phyloP scores from a whole-genome alignment of 768 basidiomycete genomes.

The Mycena amicta region DNA sequence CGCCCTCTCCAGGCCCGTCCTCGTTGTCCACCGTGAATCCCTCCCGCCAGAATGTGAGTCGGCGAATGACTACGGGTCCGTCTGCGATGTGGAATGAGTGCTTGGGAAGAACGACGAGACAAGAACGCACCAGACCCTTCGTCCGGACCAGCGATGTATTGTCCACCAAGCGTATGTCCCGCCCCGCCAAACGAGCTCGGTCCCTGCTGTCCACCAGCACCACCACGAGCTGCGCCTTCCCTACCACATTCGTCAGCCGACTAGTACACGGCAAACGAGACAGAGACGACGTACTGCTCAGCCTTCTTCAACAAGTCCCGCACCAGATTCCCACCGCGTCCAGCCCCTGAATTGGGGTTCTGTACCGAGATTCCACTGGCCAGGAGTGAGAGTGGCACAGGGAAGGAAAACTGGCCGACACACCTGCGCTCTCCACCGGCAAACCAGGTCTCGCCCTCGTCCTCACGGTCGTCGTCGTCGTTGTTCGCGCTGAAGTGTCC shows the following conservation, averaged over 20 bases:
- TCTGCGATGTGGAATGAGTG: slow-evolving; percentile 30
- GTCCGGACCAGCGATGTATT: slow-evolving; percentile 55
- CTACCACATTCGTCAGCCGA: slow-evolving; percentile 3
- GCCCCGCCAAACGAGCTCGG: slow-evolving; percentile 45
- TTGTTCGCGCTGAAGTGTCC: slow-evolving; percentile 32
- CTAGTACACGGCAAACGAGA: slow-evolving; percentile 11
- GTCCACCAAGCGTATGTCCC: slow-evolving; percentile 67
- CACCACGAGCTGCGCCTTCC: slow-evolving; percentile 10
- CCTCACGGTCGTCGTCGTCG: slow-evolving; percentile 42
- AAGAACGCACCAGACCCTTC: slow-evolving; percentile 19
- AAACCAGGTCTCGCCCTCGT: slow-evolving; percentile 56
- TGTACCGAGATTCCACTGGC: slow-evolving; percentile 68
- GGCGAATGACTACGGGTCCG: slow-evolving; percentile 44
- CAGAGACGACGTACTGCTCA: slow-evolving; percentile 43
- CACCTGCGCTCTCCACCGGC: slow-evolving; percentile 76
- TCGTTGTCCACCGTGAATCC: slow-evolving; percentile 75
- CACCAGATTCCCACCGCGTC: slow-evolving; percentile 38
- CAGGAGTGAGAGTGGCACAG: not conserved
- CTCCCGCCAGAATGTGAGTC: slow-evolving; percentile 73
- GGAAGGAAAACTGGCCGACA: not conserved
- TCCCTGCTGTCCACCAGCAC: slow-evolving; percentile 4
- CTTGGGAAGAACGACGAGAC: slow-evolving; percentile 41
- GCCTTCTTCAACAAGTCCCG: slow-evolving; percentile 63
- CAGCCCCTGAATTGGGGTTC: slow-evolving; percentile 51
- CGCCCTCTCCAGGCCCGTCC: slow-evolving; percentile 28